These are phyloP conservation scores for Solanum raphanifolium DNA, from an alignment of 257 asterid genomes.

Conservation along the genomic window DNA sequence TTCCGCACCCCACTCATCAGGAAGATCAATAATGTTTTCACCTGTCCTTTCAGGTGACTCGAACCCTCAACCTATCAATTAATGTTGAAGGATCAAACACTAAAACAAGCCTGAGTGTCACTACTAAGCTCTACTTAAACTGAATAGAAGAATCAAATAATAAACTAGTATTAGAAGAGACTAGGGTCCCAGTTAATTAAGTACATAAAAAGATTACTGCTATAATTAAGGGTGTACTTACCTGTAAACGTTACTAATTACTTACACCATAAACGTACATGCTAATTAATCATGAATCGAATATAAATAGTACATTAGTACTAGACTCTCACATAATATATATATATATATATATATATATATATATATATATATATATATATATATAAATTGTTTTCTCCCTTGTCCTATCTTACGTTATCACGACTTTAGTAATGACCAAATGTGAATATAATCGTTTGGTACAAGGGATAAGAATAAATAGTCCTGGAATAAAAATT, in stretches of 20 bases:
- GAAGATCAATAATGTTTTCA: not conserved
- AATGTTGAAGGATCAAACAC: not conserved
- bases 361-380: too few species aligned
- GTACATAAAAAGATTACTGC: not conserved
- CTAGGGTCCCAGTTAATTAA: not conserved
- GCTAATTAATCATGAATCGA: not conserved
- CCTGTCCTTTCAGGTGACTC: rapidly evolving
- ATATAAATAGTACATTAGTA: not conserved
- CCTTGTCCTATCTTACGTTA: not conserved
- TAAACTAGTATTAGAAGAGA: not conserved
- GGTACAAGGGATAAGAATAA: too few species aligned
- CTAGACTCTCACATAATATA: not conserved
- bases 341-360: too few species aligned
- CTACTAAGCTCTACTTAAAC: not conserved
- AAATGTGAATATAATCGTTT: too few species aligned
- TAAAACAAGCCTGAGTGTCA: not conserved
- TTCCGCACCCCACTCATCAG: not conserved
- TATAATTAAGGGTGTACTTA: not conserved
- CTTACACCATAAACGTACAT: not conserved
- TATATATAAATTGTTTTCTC: too few species aligned
- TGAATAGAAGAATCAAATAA: not conserved
- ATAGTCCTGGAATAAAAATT: too few species aligned
- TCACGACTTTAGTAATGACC: not conserved
- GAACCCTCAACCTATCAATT: not conserved
- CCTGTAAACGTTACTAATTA: not conserved